Evolutionary conservation across 352 stramenopile genomes (phyloP).

Genomic region (Phytophthora europaea): DNA sequence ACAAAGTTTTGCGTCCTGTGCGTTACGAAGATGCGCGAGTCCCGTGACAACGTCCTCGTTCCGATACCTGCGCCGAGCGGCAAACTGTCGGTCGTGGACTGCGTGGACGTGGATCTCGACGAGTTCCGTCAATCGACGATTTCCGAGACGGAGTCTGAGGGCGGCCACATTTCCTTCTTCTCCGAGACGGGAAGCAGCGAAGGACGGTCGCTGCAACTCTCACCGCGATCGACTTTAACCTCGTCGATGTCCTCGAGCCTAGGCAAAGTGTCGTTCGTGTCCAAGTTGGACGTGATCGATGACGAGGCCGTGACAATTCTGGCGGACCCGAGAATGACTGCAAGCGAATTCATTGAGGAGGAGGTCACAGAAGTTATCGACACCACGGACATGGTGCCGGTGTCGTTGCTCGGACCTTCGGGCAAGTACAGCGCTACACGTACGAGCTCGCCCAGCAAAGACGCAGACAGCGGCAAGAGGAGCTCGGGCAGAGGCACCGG

Average conservation of each 20-base stretch:
- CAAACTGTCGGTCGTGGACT: conserved; percentile 38
- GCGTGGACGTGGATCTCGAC: conserved; percentile 21
- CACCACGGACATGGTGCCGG: conserved; percentile 58
- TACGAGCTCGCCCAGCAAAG: conserved; percentile 6
- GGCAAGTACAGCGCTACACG: conserved; percentile 5
- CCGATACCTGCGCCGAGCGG: conserved; percentile 33
- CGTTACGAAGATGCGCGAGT: conserved; percentile 67
- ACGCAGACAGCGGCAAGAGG: conserved; percentile 19
- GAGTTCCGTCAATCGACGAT: conserved; percentile 39
- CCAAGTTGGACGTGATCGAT: conserved; percentile 47
- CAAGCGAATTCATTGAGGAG: conserved; percentile 25
- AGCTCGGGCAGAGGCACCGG: conserved; percentile 6
- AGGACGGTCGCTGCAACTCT: conserved; percentile 34
- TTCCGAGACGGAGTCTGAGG: conserved; percentile 65
- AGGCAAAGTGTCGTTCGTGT: conserved; percentile 49
- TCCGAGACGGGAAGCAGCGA: conserved; percentile 46
- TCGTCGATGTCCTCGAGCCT: conserved; percentile 35
- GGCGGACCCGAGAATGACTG: conserved; percentile 31
- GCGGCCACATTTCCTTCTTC: conserved; percentile 45
- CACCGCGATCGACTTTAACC: conserved; percentile 8
- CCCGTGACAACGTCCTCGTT: conserved; percentile 28
- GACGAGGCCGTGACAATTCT: conserved; percentile 40
- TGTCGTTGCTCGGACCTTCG: conserved; percentile 18
- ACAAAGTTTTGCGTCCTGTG: conserved; percentile 80
- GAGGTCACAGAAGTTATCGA: conserved; percentile 60